phyloP scores from a whole-genome alignment of 805 yeast species.

The Naumovozyma baii region DNA sequence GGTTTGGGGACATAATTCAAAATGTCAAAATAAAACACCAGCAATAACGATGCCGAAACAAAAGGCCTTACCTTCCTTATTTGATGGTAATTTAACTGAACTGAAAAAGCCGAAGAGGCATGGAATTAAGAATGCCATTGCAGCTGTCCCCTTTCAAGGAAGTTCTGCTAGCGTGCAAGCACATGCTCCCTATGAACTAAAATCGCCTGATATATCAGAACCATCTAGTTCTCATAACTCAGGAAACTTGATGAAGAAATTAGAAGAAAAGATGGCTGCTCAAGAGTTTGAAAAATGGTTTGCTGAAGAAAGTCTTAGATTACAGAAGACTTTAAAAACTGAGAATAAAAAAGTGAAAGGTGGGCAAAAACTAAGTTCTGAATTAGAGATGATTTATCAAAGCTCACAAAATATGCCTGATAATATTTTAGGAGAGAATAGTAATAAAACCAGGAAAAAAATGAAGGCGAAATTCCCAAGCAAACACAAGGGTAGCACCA shows the following conservation, averaged over 20 bases:
- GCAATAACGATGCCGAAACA: slow-evolving; percentile 2
- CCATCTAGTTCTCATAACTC: too few species aligned
- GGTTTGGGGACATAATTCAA: neutral
- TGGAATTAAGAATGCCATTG: too few species aligned
- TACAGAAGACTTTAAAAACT: slow-evolving; percentile 36
- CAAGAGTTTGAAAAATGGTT: slow-evolving; percentile 85
- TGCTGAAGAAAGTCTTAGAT: slow-evolving; percentile 64
- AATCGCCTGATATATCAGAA: too few species aligned
- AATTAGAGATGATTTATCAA: slow-evolving; percentile 11
- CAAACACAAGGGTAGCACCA: slow-evolving; percentile 3
- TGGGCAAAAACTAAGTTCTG: slow-evolving; percentile 5
- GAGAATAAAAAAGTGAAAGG: slow-evolving; percentile 3
- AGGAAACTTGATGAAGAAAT: neutral
- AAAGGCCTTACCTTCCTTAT: slow-evolving; percentile 17
- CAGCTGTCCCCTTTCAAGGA: neutral
- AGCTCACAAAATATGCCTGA: slow-evolving; percentile 15
- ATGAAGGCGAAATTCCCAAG: slow-evolving; percentile 13
- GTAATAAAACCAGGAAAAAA: slow-evolving; percentile 9
- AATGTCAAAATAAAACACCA: neutral
- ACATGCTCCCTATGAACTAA: neutral
- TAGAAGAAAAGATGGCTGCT: slow-evolving; percentile 69
- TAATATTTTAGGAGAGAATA: slow-evolving; percentile 4
- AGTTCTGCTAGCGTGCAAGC: neutral
- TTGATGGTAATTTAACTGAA: slow-evolving; percentile 3
- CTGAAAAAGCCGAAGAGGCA: slow-evolving; percentile 2